A percentile compares a stretch with the other conserved stretches of the same genome.
phyloP scores from a whole-genome alignment of 192 early-diverging fungal genomes.

The Mortierella hygrophila region DNA sequence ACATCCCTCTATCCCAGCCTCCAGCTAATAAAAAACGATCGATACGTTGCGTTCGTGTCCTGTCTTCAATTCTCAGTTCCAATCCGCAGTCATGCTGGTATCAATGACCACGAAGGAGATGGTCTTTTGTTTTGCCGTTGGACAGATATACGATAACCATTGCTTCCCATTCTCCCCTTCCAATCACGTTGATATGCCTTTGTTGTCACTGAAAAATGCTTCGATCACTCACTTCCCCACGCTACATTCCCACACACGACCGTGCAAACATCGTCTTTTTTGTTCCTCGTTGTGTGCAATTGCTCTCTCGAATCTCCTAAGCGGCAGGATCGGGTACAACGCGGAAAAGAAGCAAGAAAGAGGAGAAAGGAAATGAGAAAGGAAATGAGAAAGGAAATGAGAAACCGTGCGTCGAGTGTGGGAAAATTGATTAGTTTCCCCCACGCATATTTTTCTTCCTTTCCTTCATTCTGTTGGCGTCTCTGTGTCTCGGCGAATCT shows the following conservation, averaged over 20 bases:
- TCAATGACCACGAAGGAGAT: background rate
- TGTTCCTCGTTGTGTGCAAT: background rate
- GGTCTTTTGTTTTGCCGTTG: background rate
- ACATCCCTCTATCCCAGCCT: too few species aligned
- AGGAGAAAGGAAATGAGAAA: background rate
- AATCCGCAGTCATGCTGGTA: background rate
- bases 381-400: background rate
- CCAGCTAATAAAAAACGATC: too few species aligned
- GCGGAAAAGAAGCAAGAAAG: background rate
- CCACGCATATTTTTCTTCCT: background rate
- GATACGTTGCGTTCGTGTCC: background rate
- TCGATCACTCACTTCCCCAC: background rate
- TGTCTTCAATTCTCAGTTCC: background rate
- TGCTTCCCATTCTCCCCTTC: background rate
- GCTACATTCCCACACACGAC: background rate
- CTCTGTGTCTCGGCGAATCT: background rate
- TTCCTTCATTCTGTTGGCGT: background rate
- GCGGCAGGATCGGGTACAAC: background rate
- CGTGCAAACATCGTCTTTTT: background rate
- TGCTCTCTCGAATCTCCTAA: background rate
- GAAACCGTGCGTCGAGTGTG: conserved; percentile 4
- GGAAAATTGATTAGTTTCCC: background rate
- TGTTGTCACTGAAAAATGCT: background rate
- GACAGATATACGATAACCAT: background rate
- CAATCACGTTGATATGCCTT: background rate